These are phyloP conservation scores for Microdochium bolleyi DNA, from an alignment of 2,329 filamentous ascomycete species.

Conservation along the genomic window DNA sequence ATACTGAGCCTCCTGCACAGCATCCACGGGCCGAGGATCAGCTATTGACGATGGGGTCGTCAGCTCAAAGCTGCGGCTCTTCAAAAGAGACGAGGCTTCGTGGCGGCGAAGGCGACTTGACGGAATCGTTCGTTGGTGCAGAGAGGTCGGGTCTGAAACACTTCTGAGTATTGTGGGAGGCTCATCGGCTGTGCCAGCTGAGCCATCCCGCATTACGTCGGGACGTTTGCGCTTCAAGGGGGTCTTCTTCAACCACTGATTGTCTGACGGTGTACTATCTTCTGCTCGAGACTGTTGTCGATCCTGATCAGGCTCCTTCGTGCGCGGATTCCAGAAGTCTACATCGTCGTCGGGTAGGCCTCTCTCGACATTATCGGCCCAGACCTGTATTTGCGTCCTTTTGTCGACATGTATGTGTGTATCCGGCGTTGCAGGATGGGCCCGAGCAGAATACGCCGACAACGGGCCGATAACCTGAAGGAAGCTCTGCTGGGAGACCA, in stretches of 20 bases:
- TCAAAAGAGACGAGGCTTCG: neutral
- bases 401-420: neutral
- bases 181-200: neutral
- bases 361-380: neutral
- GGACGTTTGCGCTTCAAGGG: neutral
- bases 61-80: neutral
- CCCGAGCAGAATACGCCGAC: neutral
- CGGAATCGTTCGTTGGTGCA: neutral
- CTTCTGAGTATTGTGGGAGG: neutral
- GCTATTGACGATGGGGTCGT: neutral
- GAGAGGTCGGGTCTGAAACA: neutral
- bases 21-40: neutral
- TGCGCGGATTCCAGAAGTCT: neutral
- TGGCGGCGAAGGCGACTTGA: neutral
- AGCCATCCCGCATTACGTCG: neutral
- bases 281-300: no score
- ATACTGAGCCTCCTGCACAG: neutral
- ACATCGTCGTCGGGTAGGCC: neutral
- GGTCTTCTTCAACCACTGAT: neutral
- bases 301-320: neutral
- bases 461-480: neutral
- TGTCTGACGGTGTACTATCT: neutral
- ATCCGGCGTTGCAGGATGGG: neutral
- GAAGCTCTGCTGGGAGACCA: neutral
- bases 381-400: neutral